phyloP scores from a whole-genome alignment of 208 protist genomes.

The Acanthamoeba sp. region DNA sequence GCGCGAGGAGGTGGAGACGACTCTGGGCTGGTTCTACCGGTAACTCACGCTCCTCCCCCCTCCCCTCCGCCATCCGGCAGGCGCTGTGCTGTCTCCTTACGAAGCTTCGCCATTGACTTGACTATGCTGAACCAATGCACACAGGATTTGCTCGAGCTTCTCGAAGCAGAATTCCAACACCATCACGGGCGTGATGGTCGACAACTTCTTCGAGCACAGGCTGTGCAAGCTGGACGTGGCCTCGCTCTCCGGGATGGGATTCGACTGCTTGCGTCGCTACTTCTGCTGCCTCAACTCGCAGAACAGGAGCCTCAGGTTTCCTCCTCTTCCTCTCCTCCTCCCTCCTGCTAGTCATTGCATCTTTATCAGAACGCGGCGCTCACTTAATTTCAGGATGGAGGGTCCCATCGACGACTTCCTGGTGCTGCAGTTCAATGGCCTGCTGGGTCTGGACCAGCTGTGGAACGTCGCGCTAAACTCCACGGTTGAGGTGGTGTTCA shows the following conservation, averaged over 20 bases:
- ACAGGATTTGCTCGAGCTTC: conserved; percentile 33
- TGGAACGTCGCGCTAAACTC: conserved; percentile 19
- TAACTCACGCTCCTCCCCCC: neutral
- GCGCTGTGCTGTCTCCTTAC: too few relatives aligned
- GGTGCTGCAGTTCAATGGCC: conserved; percentile 9
- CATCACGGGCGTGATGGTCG: neutral
- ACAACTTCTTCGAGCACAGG: conserved; percentile 11
- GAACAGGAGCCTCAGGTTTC: neutral
- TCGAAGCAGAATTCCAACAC: conserved; percentile 8
- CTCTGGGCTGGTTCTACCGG: conserved; percentile 23
- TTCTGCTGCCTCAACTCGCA: conserved; percentile 59
- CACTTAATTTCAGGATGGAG: neutral
- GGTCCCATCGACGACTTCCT: conserved; percentile 33
- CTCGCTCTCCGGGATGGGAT: conserved; percentile 1
- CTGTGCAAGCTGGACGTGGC: conserved; percentile 38
- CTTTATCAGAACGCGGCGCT: too few relatives aligned
- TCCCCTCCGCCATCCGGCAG: neutral
- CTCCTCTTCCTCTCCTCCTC: neutral
- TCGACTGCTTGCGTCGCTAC: conserved; percentile 45
- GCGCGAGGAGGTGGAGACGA: neutral
- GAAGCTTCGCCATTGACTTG: too few relatives aligned
- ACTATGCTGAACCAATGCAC: neutral
- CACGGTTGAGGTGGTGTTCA: neutral
- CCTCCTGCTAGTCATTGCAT: neutral
- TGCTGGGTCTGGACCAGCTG: conserved; percentile 6